Evolutionary conservation across 1,284 basidiomycete genomes (phyloP).

Genomic region (Ceratorhiza oryzae-sativae): DNA sequence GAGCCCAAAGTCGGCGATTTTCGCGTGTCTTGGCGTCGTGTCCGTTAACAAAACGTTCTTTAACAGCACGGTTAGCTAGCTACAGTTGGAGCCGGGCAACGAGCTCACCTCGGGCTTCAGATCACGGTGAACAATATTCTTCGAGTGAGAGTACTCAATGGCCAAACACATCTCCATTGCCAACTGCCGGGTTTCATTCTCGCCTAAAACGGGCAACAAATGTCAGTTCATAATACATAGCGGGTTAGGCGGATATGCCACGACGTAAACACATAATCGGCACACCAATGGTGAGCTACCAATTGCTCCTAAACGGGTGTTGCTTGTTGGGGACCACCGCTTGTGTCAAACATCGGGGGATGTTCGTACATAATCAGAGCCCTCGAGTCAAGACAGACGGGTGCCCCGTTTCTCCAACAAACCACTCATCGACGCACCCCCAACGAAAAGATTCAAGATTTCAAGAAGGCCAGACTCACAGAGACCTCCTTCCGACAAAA

Average conservation of each 20-base stretch:
- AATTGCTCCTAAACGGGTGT: not conserved
- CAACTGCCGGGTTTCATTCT: conserved; percentile 64
- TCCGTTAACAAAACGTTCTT: conserved; percentile 30
- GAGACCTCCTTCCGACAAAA: conserved; percentile 64
- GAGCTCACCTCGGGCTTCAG: conserved; percentile 80
- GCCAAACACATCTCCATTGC: conserved; percentile 64
- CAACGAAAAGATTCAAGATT: not conserved
- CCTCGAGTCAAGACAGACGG: too few species aligned
- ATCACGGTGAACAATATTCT: conserved; percentile 86
- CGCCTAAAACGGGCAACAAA: conserved; percentile 55
- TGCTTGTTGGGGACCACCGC: not conserved
- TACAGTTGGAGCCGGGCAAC: not conserved
- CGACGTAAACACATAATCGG: not conserved
- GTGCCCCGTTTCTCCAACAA: too few species aligned
- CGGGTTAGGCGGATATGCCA: not conserved
- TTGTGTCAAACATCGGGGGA: not conserved
- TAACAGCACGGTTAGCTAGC: not conserved
- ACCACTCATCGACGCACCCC: not conserved
- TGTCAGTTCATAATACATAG: not conserved
- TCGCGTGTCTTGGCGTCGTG: conserved; percentile 65
- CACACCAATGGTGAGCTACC: not conserved
- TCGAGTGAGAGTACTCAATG: conserved; percentile 72
- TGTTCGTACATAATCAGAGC: not conserved
- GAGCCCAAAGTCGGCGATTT: conserved; percentile 92
- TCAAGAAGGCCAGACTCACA: conserved; percentile 55